Base-by-base conservation (phyloP, 2,329 filamentous ascomycete species). In the Coniochaeta prunicola region DNA sequence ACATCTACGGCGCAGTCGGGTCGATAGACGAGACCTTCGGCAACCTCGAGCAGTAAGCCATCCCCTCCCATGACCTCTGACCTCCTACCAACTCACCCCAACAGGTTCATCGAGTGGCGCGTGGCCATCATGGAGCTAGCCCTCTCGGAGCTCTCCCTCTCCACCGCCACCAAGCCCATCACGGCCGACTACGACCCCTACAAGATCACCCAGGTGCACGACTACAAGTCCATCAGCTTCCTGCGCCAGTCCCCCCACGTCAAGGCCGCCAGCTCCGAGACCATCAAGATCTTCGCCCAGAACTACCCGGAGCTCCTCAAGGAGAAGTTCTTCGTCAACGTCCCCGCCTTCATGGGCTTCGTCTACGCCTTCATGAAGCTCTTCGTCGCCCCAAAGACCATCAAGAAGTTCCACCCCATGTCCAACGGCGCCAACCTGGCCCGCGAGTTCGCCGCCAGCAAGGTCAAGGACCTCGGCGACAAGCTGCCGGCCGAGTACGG, bases 291-390 rank as follows among this genome's bases (percentile, higher is more conserved):
- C 57, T 91, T 97, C 71, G 84, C 87, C 57, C 86, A 84, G 65
- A 89, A 90, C 64, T 97, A 97, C 76, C 92, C 93, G 0, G 93
- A 97, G 77, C 85, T 96, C 10, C 81, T 97, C 55, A 85, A 85
- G 66, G 78, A 93, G 76, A 97, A 97, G 79, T 97, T 92, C 81
- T 97, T 97, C 70, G 89, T 97, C 76, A 97, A 97, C 68, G 91
- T 97, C 6, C 93, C 93, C 0, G 75, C 87, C 59, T 80, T 97
- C 67, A 97, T 97, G 92, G 90, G 91, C 59, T 97, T 92, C 80
- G 83, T 92, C 70, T 92, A 89, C 71, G 77, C 79, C 21, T 81
- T 87, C 58, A 87, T 92, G 77, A 92, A 91, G 77, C 74, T 90
- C 19, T 88, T 92, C 71, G 77, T 92, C 48, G 85, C 87, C 31